Conservation (phyloP, 2,329 filamentous ascomycete genomes). For the Calonectria hongkongensis region DNA sequence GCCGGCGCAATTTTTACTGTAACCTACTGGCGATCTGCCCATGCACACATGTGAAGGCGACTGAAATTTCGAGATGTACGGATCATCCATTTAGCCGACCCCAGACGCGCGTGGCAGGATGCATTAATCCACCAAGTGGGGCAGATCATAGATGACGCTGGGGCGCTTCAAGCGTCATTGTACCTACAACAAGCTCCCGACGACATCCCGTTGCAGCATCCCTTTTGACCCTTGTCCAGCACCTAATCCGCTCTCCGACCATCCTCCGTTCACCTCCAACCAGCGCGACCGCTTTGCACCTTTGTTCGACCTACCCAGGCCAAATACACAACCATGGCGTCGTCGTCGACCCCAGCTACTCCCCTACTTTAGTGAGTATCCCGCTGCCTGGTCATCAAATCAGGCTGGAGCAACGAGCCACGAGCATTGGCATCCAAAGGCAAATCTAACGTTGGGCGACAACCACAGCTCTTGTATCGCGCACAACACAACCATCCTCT, state of each 20-base stretch:
- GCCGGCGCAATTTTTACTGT: constrained; percentile 13
- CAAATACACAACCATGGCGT: constrained; percentile 73
- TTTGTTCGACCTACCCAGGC: background rate
- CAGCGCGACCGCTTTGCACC: constrained; percentile 8
- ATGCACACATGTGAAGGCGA: constrained; percentile 7
- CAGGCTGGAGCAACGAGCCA: background rate
- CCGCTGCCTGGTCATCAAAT: constrained; percentile 16
- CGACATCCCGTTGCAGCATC: constrained; percentile 22
- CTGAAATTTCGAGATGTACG: constrained; percentile 50
- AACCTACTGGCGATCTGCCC: background rate
- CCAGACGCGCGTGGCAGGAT: constrained; percentile 20
- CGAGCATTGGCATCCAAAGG: background rate
- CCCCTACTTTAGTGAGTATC: constrained; percentile 82
- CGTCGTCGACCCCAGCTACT: constrained; percentile 80
- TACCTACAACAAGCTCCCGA: constrained; percentile 40
- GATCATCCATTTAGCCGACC: constrained; percentile 48
- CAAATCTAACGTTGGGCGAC: constrained; percentile 8
- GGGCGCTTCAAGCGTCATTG: constrained; percentile 50
- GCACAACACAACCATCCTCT: constrained; percentile 92
- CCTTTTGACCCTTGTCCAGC: constrained; percentile 11
- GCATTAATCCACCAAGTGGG: constrained; percentile 43
- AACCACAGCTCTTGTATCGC: constrained; percentile 89
- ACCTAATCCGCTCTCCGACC: background rate
- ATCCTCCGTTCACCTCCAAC: constrained; percentile 2
- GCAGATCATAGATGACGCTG: constrained; percentile 49